Conservation (phyloP, 768 basidiomycete genomes). For the Calocybe cyanea region DNA sequence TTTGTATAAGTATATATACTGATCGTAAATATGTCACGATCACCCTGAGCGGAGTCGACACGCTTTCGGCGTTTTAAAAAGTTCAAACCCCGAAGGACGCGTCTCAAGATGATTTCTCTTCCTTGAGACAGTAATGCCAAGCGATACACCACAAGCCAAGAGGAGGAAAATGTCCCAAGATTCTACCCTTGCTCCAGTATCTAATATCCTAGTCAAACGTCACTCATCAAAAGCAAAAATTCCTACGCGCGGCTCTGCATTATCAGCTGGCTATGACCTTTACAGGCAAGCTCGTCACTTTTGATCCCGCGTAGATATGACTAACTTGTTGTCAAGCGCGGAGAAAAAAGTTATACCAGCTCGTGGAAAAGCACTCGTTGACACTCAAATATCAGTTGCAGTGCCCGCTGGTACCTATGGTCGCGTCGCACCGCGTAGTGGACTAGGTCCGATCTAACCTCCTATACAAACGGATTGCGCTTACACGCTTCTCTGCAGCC, state of each 20-base stretch:
- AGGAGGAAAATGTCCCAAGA: conserved; percentile 54
- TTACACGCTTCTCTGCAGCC: conserved; percentile 42
- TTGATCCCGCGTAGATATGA: not conserved
- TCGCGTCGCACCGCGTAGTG: conserved; percentile 92
- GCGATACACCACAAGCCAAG: conserved; percentile 38
- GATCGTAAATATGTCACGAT: no score
- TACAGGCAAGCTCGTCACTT: conserved; percentile 58
- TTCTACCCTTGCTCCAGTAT: conserved; percentile 25
- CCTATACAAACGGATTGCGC: not conserved
- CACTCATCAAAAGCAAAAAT: conserved; percentile 77
- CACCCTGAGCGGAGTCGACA: conserved; percentile 29
- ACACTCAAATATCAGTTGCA: conserved; percentile 90
- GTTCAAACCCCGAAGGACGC: conserved; percentile 33
- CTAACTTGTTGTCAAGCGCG: conserved; percentile 47
- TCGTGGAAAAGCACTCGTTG: conserved; percentile 85
- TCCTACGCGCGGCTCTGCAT: conserved; percentile 81
- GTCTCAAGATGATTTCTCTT: conserved; percentile 19
- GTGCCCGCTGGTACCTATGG: conserved; percentile 94
- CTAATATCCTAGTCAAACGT: conserved; percentile 76
- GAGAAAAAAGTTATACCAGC: conserved; percentile 84
- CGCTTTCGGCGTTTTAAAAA: conserved; percentile 16
- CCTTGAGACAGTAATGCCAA: conserved; percentile 25
- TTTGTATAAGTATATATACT: no score
- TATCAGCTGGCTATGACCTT: conserved; percentile 94
- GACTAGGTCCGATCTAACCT: conserved; percentile 64